Evolutionary conservation across 139 green algal genomes (phyloP).

Genomic region (Coccomyxa sp.): DNA sequence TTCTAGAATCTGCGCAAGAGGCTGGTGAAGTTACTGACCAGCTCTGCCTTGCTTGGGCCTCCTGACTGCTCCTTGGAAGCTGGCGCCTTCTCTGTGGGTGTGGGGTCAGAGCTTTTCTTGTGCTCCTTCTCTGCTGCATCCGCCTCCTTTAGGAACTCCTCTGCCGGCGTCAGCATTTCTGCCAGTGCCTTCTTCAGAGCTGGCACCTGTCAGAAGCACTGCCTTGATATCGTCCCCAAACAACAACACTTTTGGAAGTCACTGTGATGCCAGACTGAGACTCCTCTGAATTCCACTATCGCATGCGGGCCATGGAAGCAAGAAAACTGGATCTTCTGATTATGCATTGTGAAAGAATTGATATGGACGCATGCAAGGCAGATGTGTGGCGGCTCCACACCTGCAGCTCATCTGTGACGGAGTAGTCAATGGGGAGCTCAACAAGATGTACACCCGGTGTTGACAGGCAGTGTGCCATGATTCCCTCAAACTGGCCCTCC

Average conservation of each 20-base stretch:
- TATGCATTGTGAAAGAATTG: no score
- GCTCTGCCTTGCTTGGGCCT: no score
- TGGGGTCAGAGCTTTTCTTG: no score
- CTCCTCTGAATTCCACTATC: background rate
- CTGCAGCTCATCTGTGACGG: slow-evolving; percentile 10
- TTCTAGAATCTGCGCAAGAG: no score
- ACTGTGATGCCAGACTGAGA: background rate
- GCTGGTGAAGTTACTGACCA: no score
- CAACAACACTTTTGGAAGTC: no score
- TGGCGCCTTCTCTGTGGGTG: no score
- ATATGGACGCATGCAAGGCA: background rate
- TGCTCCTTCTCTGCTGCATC: background rate
- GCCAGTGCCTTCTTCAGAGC: slow-evolving; percentile 2
- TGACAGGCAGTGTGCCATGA: slow-evolving; percentile 25
- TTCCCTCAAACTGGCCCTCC: slow-evolving; percentile 4
- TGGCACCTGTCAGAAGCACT: background rate
- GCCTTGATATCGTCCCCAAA: background rate
- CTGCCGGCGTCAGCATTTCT: background rate
- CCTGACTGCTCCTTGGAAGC: no score
- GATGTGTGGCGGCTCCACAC: background rate
- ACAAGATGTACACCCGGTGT: slow-evolving; percentile 20
- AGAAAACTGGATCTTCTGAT: no score
- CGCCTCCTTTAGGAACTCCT: background rate
- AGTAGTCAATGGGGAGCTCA: slow-evolving; percentile 26
- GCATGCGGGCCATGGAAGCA: background rate